Evolutionary conservation across 2,329 filamentous ascomycete genomes (phyloP), one percentile per base, ranked within the genome.

Genomic region (Talaromyces sp.): DNA sequence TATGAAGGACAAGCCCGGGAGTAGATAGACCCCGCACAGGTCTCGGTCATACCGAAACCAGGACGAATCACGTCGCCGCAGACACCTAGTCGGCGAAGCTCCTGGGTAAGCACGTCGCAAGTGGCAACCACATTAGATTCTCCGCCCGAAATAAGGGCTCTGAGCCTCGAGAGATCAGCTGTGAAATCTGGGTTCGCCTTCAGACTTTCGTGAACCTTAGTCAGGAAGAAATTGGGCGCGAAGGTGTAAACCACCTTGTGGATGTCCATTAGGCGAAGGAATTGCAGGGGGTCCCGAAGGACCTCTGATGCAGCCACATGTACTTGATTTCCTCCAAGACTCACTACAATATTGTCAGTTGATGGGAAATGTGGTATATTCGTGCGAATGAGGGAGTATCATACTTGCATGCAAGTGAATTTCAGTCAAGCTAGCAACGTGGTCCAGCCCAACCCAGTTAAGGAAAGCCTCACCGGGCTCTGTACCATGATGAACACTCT

Each of bases 371-470:
- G 24, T 27, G 24, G 9, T 9, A 27, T n/a, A n/a, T n/a, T 27
- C 22, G 43, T 13, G 37, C 41, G 2, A 33, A 32, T 3, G 24
- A 27, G 24, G 24, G 9, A 27, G 9, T 4, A 27, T 5, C 24
- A 27, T 27, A 27, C 49, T 32, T 5, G 46, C 46, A n/a, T 45
- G 75, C 0, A 85, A 61, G 57, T 85, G 82, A 14, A 80, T 75
- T 47, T 85, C 79, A 1, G 72, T 67, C 3, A 86, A 65, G 52
- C 68, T 76, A 0, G 77, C 82, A 9, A 83, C 80, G 52, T 85
- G 82, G 54, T 85, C 81, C 7, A 83, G 65, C 0, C 73, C 73
- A 13, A 81, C 74, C 79, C 79, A 82, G 54, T 77, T 79, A 3
- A 82, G 44, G 33, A 70, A 61, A 9, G 9, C 24, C 5, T 27